Conservation (phyloP, 805 yeast species). For the Alloascoidea africana region DNA sequence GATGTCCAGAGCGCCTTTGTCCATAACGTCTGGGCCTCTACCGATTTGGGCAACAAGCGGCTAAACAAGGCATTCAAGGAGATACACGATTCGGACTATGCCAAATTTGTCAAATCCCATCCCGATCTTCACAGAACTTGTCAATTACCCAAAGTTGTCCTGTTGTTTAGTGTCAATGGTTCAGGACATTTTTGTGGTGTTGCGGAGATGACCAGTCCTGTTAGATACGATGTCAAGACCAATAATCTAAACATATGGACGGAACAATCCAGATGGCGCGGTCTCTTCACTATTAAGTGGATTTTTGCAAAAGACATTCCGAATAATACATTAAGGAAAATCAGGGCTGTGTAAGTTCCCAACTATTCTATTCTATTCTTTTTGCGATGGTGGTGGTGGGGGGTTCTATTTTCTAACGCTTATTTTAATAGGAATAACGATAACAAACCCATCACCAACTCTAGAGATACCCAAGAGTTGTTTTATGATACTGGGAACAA, state of each 20-base stretch:
- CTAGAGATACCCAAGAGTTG: slow-evolving; percentile 47
- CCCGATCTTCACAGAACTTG: slow-evolving; percentile 8
- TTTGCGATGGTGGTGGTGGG: no score
- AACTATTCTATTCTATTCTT: no score
- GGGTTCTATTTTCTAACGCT: no score
- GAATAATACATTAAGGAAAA: slow-evolving; percentile 28
- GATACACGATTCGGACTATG: slow-evolving; percentile 8
- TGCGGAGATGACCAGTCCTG: slow-evolving; percentile 31
- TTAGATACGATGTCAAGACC: slow-evolving; percentile 18
- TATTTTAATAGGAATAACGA: no score
- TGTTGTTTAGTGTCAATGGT: slow-evolving; percentile 43
- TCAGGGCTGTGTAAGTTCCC: slow-evolving; percentile 29
- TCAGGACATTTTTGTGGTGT: slow-evolving; percentile 45
- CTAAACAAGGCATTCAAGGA: slow-evolving; percentile 26
- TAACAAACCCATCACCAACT: slow-evolving; percentile 35
- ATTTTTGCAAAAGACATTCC: slow-evolving; percentile 32
- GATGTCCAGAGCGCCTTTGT: slow-evolving; percentile 34
- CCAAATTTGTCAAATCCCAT: slow-evolving; percentile 3
- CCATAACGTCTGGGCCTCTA: slow-evolving; percentile 43
- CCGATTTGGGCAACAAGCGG: slow-evolving; percentile 38
- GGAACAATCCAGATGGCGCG: slow-evolving; percentile 29
- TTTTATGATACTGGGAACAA: slow-evolving; percentile 31
- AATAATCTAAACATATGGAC: slow-evolving; percentile 24
- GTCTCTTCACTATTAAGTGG: slow-evolving; percentile 41
- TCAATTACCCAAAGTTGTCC: slow-evolving; percentile 21